These are phyloP conservation scores for Pleurotus sapidus DNA, from an alignment of 768 basidiomycete species.

Conservation along the genomic window DNA sequence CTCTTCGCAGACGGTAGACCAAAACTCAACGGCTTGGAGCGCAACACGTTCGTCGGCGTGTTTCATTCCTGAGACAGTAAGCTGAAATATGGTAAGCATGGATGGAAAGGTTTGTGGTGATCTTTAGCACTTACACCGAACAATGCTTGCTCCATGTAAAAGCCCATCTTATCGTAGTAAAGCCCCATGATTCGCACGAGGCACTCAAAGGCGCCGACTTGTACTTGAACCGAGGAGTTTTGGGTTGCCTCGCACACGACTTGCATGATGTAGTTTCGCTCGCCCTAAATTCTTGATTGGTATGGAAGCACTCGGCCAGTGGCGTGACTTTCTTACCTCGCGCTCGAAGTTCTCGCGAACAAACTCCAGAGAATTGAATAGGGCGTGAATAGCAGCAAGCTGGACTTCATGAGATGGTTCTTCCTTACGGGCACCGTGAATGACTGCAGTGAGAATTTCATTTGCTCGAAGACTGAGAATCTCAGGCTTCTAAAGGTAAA, in stretches of 20 bases:
- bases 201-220: conserved; percentile 96
- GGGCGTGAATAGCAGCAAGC: conserved; percentile 85
- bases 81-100: conserved; percentile 38
- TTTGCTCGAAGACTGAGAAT: conserved; percentile 87
- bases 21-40: conserved; percentile 97
- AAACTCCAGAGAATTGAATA: conserved; percentile 96
- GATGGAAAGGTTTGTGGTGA: conserved; percentile 6
- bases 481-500: conserved; percentile 75
- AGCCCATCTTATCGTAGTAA: conserved; percentile 98
- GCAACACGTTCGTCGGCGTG: conserved; percentile 88
- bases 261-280: conserved; percentile 99
- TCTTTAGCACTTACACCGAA: conserved; percentile 75
- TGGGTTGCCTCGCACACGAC: conserved; percentile 99
- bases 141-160: conserved; percentile 99
- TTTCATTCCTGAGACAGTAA: conserved; percentile 98
- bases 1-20: conserved; percentile 98
- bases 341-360: conserved; percentile 97
- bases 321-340: conserved; percentile 61
- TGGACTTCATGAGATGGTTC: conserved; percentile 91
- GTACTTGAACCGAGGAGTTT: conserved; percentile 71
- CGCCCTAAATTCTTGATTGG: conserved; percentile 58
- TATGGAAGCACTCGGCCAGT: conserved; percentile 9
- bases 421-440: conserved; percentile 96
- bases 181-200: conserved; percentile 95
- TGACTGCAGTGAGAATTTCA: conserved; percentile 97